These are phyloP conservation scores for Ogataea hybrid DNA, from an alignment of 1,139 yeast species.

Conservation along the genomic window DNA sequence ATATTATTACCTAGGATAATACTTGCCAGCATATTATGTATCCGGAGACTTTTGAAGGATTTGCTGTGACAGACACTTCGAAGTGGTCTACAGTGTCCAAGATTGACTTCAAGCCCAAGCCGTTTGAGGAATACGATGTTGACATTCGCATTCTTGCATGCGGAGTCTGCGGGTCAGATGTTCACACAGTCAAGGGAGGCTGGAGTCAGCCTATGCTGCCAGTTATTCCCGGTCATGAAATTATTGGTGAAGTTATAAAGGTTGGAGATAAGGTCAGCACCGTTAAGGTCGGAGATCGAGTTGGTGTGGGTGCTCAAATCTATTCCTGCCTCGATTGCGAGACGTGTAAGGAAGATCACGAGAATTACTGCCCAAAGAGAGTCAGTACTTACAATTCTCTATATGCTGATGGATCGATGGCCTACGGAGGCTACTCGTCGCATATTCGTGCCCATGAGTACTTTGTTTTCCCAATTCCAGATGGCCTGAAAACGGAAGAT, in stretches of 20 bases:
- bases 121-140: constrained; percentile 55
- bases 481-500: constrained; percentile 39
- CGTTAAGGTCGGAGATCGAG: constrained; percentile 55
- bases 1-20: neutral
- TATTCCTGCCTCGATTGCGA: constrained; percentile 48
- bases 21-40: constrained; percentile 11
- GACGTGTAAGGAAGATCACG: constrained; percentile 45
- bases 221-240: constrained; percentile 47
- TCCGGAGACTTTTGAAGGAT: constrained; percentile 39
- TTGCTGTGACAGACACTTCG: constrained; percentile 33
- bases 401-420: constrained; percentile 39
- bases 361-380: constrained; percentile 45
- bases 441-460: constrained; percentile 53
- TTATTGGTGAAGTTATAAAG: constrained; percentile 40
- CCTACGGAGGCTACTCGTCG: constrained; percentile 63
- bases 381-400: constrained; percentile 45
- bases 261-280: constrained; percentile 48
- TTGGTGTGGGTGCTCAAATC: constrained; percentile 60
- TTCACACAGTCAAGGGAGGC: constrained; percentile 41
- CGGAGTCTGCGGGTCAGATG: constrained; percentile 62
- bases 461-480: constrained; percentile 57
- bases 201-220: constrained; percentile 37
- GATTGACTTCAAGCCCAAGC: constrained; percentile 37
- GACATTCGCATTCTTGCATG: constrained; percentile 48
- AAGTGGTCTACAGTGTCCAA: constrained; percentile 39